Evolutionary conservation across 2,329 filamentous ascomycete genomes (phyloP), one percentile per base, ranked within the genome.

Genomic region (Phialophora tarda): DNA sequence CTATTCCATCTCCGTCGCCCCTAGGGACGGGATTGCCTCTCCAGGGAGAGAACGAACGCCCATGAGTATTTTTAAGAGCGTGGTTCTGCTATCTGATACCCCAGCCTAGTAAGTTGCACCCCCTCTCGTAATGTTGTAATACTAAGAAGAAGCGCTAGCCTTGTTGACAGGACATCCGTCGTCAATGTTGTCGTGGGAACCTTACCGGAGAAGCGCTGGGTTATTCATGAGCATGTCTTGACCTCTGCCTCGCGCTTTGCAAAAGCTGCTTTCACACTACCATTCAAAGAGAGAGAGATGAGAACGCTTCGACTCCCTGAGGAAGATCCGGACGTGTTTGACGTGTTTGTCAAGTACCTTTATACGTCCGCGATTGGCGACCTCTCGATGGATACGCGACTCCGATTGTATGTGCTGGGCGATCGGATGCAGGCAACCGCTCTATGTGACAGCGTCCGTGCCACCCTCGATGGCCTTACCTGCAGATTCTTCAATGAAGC

Each of bases 151-250:
- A 23, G n/a, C 21, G 23, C 10, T 50, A 50, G 47, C n/a, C 47
- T 50, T 11, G 14, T 24, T 14, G 47, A 50, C 23, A 23, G n/a
- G 26, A 63, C 54, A 32, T 24, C 34, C 23, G 26, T 59, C 23
- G 47, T 63, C n/a, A 55, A 48, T 8, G 62, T 64, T 28, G 47
- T 59, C 41, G 62, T 64, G 32, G 62, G 55, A 54, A 12, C 14
- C n/a, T 38, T 11, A 11, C 50, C 41, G 12, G 17, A 41, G 47
- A 24, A n/a, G 2, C 53, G 32, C 7, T 65, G 56, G 56, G 28
- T 61, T 76, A 59, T 70, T 12, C 66, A 71, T 28, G 63, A 69
- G 32, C 24, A 26, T 24, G 54, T 68, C 55, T 67, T 62, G 21
- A 66, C 55, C 3, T 54, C 59, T 24, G 58, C 62, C 23, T 66